These are phyloP conservation scores for Bruguiera hainesii DNA, from an alignment of 441 rosid genomes.

Conservation along the genomic window DNA sequence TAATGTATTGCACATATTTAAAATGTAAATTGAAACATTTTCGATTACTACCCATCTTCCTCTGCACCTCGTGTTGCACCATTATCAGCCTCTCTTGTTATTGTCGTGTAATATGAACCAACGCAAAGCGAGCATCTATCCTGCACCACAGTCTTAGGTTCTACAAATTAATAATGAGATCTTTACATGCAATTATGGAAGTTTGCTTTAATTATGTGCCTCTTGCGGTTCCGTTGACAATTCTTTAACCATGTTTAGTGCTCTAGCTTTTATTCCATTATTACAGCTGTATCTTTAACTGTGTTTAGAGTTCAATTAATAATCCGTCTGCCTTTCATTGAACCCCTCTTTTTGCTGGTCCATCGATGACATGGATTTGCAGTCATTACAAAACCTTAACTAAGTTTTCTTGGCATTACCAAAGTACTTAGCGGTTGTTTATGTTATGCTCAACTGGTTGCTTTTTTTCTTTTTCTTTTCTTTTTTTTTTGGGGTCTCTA, in stretches of 20 bases:
- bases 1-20: no score
- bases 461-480: no score
- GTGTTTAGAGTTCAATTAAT: neutral
- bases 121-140: neutral
- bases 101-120: neutral
- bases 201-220: no score
- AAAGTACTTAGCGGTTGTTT: no score
- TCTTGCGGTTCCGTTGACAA: no score
- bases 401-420: no score
- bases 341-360: neutral
- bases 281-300: neutral
- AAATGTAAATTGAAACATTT: no score
- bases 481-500: no score
- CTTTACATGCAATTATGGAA: no score
- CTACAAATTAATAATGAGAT: no score
- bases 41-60: neutral
- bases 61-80: neutral
- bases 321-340: neutral
- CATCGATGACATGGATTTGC: no score
- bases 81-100: neutral
- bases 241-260: neutral
- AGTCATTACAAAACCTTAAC: no score
- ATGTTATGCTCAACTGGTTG: neutral
- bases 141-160: neutral
- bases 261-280: conserved; percentile 1